phyloP scores from a whole-genome alignment of 2,329 filamentous ascomycete species.

The Triangularia verruculosa region DNA sequence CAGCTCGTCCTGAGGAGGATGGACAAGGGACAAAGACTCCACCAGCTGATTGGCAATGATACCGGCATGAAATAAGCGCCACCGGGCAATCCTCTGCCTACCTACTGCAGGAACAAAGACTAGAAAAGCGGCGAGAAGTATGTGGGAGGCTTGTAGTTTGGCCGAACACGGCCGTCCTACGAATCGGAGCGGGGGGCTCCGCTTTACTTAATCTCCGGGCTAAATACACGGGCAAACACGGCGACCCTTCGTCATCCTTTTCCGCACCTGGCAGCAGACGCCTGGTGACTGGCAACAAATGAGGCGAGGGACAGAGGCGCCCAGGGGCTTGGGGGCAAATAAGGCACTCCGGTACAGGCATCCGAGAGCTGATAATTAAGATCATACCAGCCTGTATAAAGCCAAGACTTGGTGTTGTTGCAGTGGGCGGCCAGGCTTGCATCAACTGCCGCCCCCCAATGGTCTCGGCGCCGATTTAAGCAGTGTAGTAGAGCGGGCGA shows the following conservation, averaged over 20 bases:
- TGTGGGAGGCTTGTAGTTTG: background rate
- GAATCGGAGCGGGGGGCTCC: conserved; percentile 22
- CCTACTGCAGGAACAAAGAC: background rate
- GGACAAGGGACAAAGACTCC: background rate
- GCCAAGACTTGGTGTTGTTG: conserved; percentile 7
- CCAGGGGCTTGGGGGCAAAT: background rate
- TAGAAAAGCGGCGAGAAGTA: background rate
- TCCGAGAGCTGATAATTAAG: conserved; percentile 14
- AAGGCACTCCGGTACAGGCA: conserved; percentile 14
- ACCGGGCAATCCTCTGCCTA: background rate
- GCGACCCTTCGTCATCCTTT: background rate
- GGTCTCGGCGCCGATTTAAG: conserved; percentile 12
- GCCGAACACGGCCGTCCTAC: conserved; percentile 7
- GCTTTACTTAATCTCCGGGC: conserved; percentile 21
- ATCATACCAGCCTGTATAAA: conserved; percentile 12
- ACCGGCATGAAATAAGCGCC: background rate
- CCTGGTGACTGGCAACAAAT: background rate
- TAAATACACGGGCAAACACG: conserved; percentile 15
- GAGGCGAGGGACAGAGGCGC: background rate
- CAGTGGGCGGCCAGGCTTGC: background rate
- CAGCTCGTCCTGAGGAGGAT: background rate
- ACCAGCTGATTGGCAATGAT: background rate
- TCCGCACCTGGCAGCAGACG: background rate
- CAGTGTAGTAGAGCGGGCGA: background rate
- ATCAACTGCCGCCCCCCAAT: conserved; percentile 16